Evolutionary conservation across 1,139 yeast species (phyloP).

Genomic region (Blastobotrys serpentis): DNA sequence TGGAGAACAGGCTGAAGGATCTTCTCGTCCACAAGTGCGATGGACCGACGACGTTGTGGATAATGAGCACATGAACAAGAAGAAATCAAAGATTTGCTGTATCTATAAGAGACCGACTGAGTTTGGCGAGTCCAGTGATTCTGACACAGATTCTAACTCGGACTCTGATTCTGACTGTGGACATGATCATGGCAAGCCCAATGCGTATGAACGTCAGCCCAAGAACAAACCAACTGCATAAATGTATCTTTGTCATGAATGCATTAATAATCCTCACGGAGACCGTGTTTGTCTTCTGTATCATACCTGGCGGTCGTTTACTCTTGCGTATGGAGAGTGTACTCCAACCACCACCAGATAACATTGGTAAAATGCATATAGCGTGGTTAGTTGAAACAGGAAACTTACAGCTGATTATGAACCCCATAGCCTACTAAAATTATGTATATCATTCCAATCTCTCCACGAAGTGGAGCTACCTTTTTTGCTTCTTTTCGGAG

Average conservation of each 20-base stretch:
- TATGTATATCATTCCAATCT: no score
- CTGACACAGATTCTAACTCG: slow-evolving; percentile 38
- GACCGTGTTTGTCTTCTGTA: neutral
- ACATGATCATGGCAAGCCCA: slow-evolving; percentile 31
- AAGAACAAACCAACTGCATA: slow-evolving; percentile 19
- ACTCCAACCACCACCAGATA: no score
- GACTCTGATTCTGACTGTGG: slow-evolving; percentile 44
- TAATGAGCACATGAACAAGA: slow-evolving; percentile 82
- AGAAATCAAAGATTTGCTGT: slow-evolving; percentile 92
- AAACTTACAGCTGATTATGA: no score
- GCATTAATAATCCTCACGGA: no score
- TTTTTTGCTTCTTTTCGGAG: neutral
- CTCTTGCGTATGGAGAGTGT: no score
- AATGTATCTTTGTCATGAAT: neutral
- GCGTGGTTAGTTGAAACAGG: no score
- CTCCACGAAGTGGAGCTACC: neutral
- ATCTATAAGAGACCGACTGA: slow-evolving; percentile 83
- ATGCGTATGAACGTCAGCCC: slow-evolving; percentile 43
- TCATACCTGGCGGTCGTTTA: no score
- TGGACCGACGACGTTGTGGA: slow-evolving; percentile 89
- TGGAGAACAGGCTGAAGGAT: neutral
- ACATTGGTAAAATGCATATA: no score
- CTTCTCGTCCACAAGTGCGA: slow-evolving; percentile 60
- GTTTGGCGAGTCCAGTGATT: slow-evolving; percentile 60
- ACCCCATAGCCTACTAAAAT: no score